Evolutionary conservation across 805 yeast genomes (phyloP).

Genomic region (Zygotorulaspora chibaensis): DNA sequence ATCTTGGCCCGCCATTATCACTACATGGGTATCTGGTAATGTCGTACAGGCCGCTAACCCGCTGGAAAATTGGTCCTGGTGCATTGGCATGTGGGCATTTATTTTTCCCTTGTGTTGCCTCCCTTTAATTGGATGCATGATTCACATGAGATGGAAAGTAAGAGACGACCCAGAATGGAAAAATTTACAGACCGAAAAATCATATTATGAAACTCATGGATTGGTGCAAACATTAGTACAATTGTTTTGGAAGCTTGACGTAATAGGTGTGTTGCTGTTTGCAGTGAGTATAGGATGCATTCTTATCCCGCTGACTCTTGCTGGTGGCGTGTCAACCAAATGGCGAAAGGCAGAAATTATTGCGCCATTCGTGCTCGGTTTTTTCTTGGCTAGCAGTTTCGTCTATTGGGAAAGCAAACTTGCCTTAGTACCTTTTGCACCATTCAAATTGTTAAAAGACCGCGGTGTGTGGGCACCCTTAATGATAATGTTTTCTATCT

Average conservation of each 20-base stretch:
- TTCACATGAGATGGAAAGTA: constrained; percentile 47
- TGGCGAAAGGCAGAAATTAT: constrained; percentile 59
- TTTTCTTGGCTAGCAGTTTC: constrained; percentile 48
- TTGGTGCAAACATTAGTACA: constrained; percentile 31
- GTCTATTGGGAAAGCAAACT: constrained; percentile 52
- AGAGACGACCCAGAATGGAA: constrained; percentile 36
- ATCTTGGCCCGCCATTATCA: constrained; percentile 62
- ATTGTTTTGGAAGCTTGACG: constrained; percentile 58
- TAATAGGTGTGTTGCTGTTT: constrained; percentile 52
- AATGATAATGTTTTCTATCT: constrained; percentile 48
- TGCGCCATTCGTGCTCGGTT: constrained; percentile 59
- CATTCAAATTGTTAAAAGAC: constrained; percentile 50
- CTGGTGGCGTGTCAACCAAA: constrained; percentile 49
- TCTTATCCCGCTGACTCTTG: constrained; percentile 64
- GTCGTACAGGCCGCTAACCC: constrained; percentile 38
- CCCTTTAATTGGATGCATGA: constrained; percentile 43
- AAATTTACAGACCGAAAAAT: constrained; percentile 28
- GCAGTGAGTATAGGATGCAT: constrained; percentile 54
- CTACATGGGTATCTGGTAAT: constrained; percentile 66
- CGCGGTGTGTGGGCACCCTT: constrained; percentile 64
- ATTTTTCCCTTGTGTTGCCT: constrained; percentile 50
- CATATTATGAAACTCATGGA: constrained; percentile 14
- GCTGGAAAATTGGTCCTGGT: constrained; percentile 51
- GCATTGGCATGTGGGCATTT: constrained; percentile 58
- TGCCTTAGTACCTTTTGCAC: constrained; percentile 55